These are phyloP conservation scores for Talaromyces amestolkiae DNA, from an alignment of 2,329 filamentous ascomycete species.

Conservation along the genomic window DNA sequence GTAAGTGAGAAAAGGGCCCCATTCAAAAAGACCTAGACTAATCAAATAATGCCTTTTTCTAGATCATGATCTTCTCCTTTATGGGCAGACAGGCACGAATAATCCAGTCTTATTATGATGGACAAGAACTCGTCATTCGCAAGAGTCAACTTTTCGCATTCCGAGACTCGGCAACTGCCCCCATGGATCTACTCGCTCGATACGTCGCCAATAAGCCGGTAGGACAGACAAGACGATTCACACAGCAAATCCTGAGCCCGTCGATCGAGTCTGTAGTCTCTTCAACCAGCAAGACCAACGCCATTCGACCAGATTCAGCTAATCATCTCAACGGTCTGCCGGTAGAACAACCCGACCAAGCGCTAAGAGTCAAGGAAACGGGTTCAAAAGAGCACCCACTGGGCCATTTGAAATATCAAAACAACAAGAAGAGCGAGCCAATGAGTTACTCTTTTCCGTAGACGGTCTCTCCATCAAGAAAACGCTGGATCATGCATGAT, in stretches of 20 bases:
- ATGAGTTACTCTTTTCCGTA: too few relatives aligned
- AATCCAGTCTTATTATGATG: neutral
- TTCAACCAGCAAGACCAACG: neutral
- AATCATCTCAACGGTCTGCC: neutral
- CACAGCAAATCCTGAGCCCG: neutral
- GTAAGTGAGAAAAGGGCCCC: neutral
- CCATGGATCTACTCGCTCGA: neutral
- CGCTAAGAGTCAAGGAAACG: too few relatives aligned
- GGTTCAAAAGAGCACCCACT: too few relatives aligned
- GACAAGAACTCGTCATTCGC: neutral
- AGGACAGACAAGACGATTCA: neutral
- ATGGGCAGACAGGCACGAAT: neutral
- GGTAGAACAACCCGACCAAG: neutral
- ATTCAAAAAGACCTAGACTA: neutral
- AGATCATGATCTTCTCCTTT: neutral
- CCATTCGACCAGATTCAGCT: neutral
- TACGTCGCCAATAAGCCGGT: neutral
- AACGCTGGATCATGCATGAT: too few relatives aligned
- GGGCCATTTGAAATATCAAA: too few relatives aligned
- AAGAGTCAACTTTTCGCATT: neutral
- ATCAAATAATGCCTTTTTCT: neutral
- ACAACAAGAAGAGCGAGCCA: too few relatives aligned
- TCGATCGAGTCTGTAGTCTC: neutral
- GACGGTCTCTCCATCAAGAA: too few relatives aligned
- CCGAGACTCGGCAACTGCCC: neutral